Percentiles rank a stretch among this genome's conserved stretches.
Conservation (phyloP, 1,284 basidiomycete genomes). For the Rhodofomes roseus region DNA sequence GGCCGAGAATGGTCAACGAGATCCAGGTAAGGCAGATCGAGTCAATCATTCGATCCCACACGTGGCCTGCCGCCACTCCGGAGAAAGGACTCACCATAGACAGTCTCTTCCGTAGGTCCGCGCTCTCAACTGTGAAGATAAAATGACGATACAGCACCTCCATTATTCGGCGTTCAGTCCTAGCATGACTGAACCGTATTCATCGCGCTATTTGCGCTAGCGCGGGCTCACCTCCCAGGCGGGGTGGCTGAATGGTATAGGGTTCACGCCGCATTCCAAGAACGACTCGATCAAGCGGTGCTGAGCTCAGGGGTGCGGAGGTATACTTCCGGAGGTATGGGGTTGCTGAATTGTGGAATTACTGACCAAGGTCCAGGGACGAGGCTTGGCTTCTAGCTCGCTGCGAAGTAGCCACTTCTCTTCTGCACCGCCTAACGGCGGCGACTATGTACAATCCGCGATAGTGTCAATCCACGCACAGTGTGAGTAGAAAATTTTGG, state of each 20-base stretch:
- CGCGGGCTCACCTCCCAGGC: too few species aligned
- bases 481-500: neutral
- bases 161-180: too few species aligned
- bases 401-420: too few species aligned
- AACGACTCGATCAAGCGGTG: neutral
- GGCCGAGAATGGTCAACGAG: neutral
- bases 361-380: neutral
- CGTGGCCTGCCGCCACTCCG: neutral
- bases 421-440: too few species aligned
- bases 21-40: constrained; percentile 3
- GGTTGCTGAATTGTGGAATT: neutral
- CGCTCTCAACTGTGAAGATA: neutral
- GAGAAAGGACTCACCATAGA: neutral
- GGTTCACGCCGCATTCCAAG: too few species aligned
- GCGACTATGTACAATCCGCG: neutral
- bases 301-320: neutral
- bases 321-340: neutral
- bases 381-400: too few species aligned
- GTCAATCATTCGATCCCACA: constrained; percentile 4
- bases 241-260: too few species aligned
- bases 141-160: too few species aligned
- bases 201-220: too few species aligned
- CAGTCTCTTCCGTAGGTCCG: neutral
- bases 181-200: too few species aligned
- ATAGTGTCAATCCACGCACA: neutral